Base-by-base conservation (phyloP, 495 filamentous ascomycete species). In the Neurospora sp. region DNA sequence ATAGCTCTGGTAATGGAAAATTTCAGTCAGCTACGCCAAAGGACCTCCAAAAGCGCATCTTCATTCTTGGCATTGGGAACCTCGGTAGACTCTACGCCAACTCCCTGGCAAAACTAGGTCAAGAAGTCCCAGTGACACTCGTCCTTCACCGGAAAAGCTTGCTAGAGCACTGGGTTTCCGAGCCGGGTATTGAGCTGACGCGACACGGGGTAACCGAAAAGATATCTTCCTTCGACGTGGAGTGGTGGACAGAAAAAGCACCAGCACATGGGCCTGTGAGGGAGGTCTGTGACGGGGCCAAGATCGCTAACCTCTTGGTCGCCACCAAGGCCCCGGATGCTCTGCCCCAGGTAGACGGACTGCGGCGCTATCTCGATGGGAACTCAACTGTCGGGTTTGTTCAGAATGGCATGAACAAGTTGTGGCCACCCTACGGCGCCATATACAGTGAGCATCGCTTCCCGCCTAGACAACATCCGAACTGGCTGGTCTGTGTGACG, bases 391-490 rank as follows among this genome's bases (percentile, higher is more conserved):
- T 97, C 39, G 82, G 91, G 12, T 91, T 97, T 62, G 78, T 93
- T 23, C 94, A 97, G 76, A 96, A 96, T 74, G 94, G 93, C 23
- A 91, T 97, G 90, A 94, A 81, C 73, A 79, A 85, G 71, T 77
- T 87, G 8, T 82, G 94, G 69, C 95, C 94, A 76, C 88, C 92
- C 6, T 84, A 92, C 75, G 82, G 82, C 8, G 73, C 74, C 8
- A 38, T 70, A 11, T 84, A 84, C 70, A 76, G 75, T 20, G 44
- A 35, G 4, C 70, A 74, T 38, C 75, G 81, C 20, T 82, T 77
- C 41, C 71, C 40, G 16, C 71, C 72, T 31, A 71, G 77, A 1
- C 83, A 90, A 27, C 92, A 91, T 10, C 84, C 89, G 44, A 93
- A 90, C 74, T 87, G 94, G 78, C 48, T 81, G 38, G 81, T 89